Base-by-base conservation (phyloP, 108 stramenopile genomes). In the Nitzschia sp. region DNA sequence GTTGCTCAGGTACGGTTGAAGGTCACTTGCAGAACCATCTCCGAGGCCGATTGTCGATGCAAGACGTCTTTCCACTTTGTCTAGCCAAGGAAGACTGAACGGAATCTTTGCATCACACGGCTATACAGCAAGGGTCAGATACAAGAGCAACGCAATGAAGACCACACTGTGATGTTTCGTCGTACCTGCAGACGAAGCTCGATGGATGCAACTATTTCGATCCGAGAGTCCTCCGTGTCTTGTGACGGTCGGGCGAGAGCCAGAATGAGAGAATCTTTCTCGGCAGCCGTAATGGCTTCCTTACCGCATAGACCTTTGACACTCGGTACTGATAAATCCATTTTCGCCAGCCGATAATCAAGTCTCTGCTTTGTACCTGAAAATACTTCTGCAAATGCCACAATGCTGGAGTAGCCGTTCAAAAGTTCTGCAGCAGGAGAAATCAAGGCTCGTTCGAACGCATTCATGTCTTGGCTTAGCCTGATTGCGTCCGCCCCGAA, bases 21-120 rank as follows among this genome's bases (percentile, higher is more conserved):
- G 59, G 22, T 84, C 76, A 9, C 61, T 71, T 38, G 73, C 29
- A 45, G 50, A 32, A 59, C 68, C 66, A 29, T 41, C 25, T 23
- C 69, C 63, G 53, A 88, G 68, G 46, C 80, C 78, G 34, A 86
- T 54, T 29, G 72, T 50, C 11, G 74, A 41, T 33, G 83, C 87
- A 30, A 88, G 29, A 45, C 63, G 50, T 63, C 89, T 75, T 69
- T 94, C 92, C 2, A 86, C 58, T 27, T 61, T 64, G 53, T 94
- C 90, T 30, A 89, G 58, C 89, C 89, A 94, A 45, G 88, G 92
- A 53, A 90, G 77, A 50, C 78, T 83, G 52, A 93, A 93, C 1
- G 92, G 92, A 28, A 93, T 93, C 59, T 93, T 93, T 8, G 89
- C 89, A 77, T 93, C 92, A 35, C 86, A 86, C 38, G 86, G 89